Evolutionary conservation across 768 basidiomycete genomes (phyloP).

Genomic region (Termitomyces sp.): DNA sequence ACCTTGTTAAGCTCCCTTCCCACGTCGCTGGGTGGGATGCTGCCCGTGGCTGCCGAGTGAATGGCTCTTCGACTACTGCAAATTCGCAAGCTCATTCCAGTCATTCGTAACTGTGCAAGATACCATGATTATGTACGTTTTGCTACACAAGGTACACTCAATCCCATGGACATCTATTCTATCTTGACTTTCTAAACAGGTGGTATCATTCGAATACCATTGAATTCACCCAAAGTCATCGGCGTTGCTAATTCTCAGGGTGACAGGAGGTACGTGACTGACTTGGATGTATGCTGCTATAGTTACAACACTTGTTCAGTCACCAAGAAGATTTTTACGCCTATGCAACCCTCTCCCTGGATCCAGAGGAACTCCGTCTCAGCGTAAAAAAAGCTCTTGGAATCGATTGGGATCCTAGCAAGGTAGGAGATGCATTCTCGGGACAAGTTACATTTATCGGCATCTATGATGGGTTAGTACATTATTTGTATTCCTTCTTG

Average conservation of each 20-base stretch:
- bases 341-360: slow-evolving; percentile 68
- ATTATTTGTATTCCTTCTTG: not conserved
- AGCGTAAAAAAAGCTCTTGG: slow-evolving; percentile 57
- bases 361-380: slow-evolving; percentile 65
- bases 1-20: not conserved
- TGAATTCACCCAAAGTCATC: slow-evolving; percentile 72
- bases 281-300: not conserved
- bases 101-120: slow-evolving; percentile 15
- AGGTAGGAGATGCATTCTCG: slow-evolving; percentile 48
- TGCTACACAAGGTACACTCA: slow-evolving; percentile 26
- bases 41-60: slow-evolving; percentile 13
- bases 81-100: slow-evolving; percentile 9
- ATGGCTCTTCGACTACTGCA: slow-evolving; percentile 22
- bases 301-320: slow-evolving; percentile 30
- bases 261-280: slow-evolving; percentile 49
- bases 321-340: slow-evolving; percentile 88
- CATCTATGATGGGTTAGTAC: slow-evolving; percentile 84
- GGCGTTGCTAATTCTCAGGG: slow-evolving; percentile 74
- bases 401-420: slow-evolving; percentile 68
- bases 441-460: slow-evolving; percentile 82
- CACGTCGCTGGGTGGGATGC: slow-evolving; percentile 16
- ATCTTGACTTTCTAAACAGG: slow-evolving; percentile 29
- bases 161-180: not conserved
- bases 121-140: slow-evolving; percentile 76
- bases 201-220: slow-evolving; percentile 61